phyloP scores from a whole-genome alignment of 1,284 basidiomycete genomes.

The Neonothopanus nambi region DNA sequence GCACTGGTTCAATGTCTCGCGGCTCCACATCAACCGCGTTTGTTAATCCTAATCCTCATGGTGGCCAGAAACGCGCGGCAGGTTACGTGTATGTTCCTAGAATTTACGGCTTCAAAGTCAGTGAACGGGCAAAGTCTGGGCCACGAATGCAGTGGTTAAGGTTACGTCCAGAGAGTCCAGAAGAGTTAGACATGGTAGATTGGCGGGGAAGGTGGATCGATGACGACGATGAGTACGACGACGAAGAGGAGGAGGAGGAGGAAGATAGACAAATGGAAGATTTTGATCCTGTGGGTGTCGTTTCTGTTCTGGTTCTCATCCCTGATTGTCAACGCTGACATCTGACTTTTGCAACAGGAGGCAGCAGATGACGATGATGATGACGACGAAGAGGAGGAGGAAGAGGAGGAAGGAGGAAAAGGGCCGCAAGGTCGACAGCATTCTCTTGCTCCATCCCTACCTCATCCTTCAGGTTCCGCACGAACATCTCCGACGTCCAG shows the following conservation, averaged over 20 bases:
- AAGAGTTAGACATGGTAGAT: constrained; percentile 86
- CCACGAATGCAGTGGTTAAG: constrained; percentile 98
- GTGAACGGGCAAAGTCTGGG: constrained; percentile 83
- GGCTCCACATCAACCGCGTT: constrained; percentile 48
- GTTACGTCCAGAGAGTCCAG: constrained; percentile 75
- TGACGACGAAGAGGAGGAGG: constrained; percentile 53
- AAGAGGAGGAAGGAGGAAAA: constrained; percentile 39
- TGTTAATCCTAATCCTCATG: constrained; percentile 81
- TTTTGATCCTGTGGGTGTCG: constrained; percentile 63
- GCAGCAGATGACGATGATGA: constrained; percentile 63
- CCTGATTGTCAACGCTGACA: neutral
- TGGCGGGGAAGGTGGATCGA: constrained; percentile 86
- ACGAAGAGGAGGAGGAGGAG: constrained; percentile 63
- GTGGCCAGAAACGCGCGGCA: constrained; percentile 83
- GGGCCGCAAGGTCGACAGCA: neutral
- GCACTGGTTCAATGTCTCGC: constrained; percentile 46
- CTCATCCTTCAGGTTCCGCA: constrained; percentile 35
- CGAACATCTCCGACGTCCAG: constrained; percentile 45
- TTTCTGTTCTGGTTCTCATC: too few relatives aligned
- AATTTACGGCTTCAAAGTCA: constrained; percentile 92
- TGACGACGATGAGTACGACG: constrained; percentile 56
- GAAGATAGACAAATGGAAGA: constrained; percentile 79
- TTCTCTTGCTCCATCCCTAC: too few relatives aligned
- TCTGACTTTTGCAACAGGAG: constrained; percentile 47
- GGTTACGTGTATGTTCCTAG: constrained; percentile 88